phyloP scores from a whole-genome alignment of 1,139 yeast genomes.

The Candida sanyaensis region DNA sequence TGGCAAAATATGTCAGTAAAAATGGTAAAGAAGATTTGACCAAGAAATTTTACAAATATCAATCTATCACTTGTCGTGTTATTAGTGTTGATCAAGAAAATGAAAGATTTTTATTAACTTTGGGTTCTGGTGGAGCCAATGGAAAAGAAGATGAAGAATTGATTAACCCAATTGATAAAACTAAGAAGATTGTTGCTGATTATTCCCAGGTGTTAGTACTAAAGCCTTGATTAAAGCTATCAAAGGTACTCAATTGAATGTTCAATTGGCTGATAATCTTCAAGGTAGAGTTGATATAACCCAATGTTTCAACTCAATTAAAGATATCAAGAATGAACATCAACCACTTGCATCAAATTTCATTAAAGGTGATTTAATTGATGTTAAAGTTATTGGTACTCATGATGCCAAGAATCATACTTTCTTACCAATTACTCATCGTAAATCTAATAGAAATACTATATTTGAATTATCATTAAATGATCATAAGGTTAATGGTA shows the following conservation, averaged over 20 bases:
- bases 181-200: conserved; percentile 52
- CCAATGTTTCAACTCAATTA: conserved; percentile 58
- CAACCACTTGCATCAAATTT: conserved; percentile 61
- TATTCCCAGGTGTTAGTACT: conserved; percentile 61
- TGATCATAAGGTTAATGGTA: conserved; percentile 25
- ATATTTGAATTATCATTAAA: conserved; percentile 69
- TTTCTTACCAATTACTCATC: conserved; percentile 69
- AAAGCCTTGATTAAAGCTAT: conserved; percentile 62
- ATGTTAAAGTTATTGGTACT: conserved; percentile 73
- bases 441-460: conserved; percentile 51
- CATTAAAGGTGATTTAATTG: conserved; percentile 56
- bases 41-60: conserved; percentile 58
- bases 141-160: conserved; percentile 27
- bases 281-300: conserved; percentile 82
- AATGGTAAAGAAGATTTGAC: conserved; percentile 57
- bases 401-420: conserved; percentile 74
- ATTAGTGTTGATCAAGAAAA: conserved; percentile 67
- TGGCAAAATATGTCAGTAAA: conserved; percentile 71
- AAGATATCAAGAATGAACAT: conserved; percentile 57
- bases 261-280: conserved; percentile 74
- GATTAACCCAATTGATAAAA: conserved; percentile 62
- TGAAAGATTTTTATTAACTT: conserved; percentile 66
- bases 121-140: conserved; percentile 27
- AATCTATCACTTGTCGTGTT: conserved; percentile 68
- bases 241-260: conserved; percentile 74